Percentiles rank a stretch among this genome's conserved stretches.
Conservation (phyloP, 176 grass and related monocot species). For the Urochloa ruziziensis region DNA sequence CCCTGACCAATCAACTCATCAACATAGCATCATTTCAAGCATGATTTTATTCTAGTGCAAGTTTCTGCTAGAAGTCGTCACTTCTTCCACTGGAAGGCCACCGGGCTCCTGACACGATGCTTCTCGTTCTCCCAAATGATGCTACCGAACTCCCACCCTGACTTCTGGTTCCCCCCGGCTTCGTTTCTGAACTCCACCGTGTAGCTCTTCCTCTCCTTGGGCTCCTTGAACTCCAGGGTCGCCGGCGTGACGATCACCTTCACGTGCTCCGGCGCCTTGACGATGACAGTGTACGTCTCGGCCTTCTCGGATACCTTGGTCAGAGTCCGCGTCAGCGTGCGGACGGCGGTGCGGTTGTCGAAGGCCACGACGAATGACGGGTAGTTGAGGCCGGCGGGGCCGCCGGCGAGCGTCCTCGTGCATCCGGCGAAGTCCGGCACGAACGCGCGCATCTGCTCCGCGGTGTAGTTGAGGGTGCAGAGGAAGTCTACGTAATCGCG, state of each 20-base stretch:
- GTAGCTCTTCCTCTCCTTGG: background rate
- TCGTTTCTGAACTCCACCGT: background rate
- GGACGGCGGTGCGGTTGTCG: background rate
- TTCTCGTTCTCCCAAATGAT: background rate
- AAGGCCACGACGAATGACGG: conserved; percentile 7
- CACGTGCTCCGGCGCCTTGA: background rate
- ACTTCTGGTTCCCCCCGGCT: background rate
- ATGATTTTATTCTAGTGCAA: background rate
- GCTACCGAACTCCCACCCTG: background rate
- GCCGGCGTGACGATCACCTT: conserved; percentile 5
- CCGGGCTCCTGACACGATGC: background rate
- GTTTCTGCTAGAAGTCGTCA: background rate
- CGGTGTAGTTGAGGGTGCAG: background rate
- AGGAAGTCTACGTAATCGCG: conserved; percentile 1
- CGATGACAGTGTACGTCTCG: background rate
- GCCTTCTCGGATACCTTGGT: background rate
- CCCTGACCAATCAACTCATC: background rate
- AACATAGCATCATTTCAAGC: background rate
- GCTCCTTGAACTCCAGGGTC: background rate
- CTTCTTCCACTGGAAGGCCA: background rate
- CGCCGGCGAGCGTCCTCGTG: background rate
- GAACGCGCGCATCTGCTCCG: background rate
- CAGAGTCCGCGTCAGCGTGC: background rate
- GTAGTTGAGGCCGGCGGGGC: conserved; percentile 8
- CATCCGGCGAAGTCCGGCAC: background rate